A percentile compares a stretch with the other conserved stretches of the same genome.
Conservation (phyloP, 2,329 filamentous ascomycete genomes). For the Microdochium trichocladiopsis region DNA sequence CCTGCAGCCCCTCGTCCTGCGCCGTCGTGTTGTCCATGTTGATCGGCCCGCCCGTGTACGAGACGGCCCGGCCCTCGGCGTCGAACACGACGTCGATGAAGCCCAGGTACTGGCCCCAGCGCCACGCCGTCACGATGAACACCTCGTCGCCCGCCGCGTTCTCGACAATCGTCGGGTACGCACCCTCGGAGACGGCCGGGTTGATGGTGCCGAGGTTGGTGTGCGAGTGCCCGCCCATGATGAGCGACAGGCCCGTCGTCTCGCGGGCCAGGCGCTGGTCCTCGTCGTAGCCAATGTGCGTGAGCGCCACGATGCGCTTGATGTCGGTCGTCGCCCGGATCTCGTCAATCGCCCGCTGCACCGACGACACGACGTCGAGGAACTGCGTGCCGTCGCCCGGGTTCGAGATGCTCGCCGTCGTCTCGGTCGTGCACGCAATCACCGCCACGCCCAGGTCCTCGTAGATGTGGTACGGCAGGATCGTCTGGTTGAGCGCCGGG, state of each 20-base stretch:
- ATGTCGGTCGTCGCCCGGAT: slow-evolving; percentile 56
- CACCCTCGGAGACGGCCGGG: slow-evolving; percentile 22
- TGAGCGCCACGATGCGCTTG: slow-evolving; percentile 58
- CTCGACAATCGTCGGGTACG: slow-evolving; percentile 34
- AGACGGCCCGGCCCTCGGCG: slow-evolving; percentile 30
- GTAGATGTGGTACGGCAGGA: slow-evolving; percentile 36
- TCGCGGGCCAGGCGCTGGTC: slow-evolving; percentile 53
- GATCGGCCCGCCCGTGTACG: slow-evolving; percentile 34
- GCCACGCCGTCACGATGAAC: slow-evolving; percentile 36
- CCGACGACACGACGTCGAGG: slow-evolving; percentile 46
- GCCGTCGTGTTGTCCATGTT: slow-evolving; percentile 33
- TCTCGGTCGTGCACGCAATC: slow-evolving; percentile 40
- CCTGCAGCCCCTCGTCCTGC: slow-evolving; percentile 29
- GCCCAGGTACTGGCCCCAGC: slow-evolving; percentile 38
- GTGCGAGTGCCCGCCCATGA: slow-evolving; percentile 38
- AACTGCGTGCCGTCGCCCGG: slow-evolving; percentile 53
- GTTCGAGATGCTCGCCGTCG: slow-evolving; percentile 49
- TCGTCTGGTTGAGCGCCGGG: slow-evolving; percentile 17
- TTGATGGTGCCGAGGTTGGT: slow-evolving; percentile 33
- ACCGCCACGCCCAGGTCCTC: slow-evolving; percentile 29
- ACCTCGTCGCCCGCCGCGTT: slow-evolving; percentile 38
- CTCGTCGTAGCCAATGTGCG: slow-evolving; percentile 60
- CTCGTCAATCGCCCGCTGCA: slow-evolving; percentile 55
- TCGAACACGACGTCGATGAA: slow-evolving; percentile 38
- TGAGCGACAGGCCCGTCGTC: slow-evolving; percentile 58